Evolutionary conservation across 768 basidiomycete species (phyloP), one percentile per base, ranked within the genome.

Genomic region (Coprinellus micaceus): DNA sequence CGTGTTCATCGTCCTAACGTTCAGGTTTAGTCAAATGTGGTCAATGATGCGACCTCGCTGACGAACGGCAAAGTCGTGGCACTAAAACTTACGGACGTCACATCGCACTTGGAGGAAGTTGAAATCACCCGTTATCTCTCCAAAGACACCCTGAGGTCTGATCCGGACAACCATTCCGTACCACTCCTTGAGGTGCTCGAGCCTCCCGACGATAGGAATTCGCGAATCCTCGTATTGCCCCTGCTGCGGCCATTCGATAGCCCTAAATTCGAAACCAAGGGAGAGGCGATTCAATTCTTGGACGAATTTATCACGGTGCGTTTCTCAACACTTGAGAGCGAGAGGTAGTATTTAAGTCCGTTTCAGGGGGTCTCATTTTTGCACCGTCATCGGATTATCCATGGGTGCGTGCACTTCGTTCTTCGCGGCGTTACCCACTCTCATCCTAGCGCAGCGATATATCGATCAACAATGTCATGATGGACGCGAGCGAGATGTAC

Each of bases 351-450:
- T n/a, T 15, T 26, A 12, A 24, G 17, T 22, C 36, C 12, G 13
- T 4, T 28, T 15, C 25, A 4, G 4, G 17, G 75, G 72, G 71
- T 71, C 1, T 76, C 0, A 60, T 76, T 72, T 46, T 69, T 76
- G 62, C 74, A 77, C 36, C 11, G 64, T 4, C 61, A 71, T 37
- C 63, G 54, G 2, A 66, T 75, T 21, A 71, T 67, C 0, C 75
- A 77, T 53, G 61, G 74, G 75, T 73, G 57, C 2, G 65, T 43
- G 5, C 6, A 43, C 7, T 43, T 33, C 33, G 33, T 6, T 33
- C 13, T 6, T 13, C n/a, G 22, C 13, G 13, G 29, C 21, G n/a
- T 26, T 9, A 3, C 15, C 30, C n/a, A 69, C 36, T 67, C 62
- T 29, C 58, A 48, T 15, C 52, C 19, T 4, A 26, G 11, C 28